Conservation (phyloP, 2,329 filamentous ascomycete species). For the Botrytis tulipae region DNA sequence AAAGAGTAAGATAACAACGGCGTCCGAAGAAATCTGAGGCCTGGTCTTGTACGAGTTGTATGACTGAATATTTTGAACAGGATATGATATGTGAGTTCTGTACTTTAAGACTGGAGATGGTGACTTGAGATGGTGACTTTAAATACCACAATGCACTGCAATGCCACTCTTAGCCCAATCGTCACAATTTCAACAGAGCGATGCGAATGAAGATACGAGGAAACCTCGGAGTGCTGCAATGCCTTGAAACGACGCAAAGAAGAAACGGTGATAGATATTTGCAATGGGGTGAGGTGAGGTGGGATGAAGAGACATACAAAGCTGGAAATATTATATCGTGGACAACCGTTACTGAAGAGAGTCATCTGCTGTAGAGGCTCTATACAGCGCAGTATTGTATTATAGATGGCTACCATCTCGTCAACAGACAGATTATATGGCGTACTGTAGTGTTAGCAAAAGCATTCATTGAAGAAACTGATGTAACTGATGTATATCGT, state of each 20-base stretch:
- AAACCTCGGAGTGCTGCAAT: background rate
- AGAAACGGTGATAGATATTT: background rate
- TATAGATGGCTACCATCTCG: background rate
- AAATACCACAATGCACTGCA: background rate
- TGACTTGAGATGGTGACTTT: background rate
- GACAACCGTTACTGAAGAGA: background rate
- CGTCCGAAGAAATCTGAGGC: background rate
- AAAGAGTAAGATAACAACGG: background rate
- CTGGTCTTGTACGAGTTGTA: background rate
- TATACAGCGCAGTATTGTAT: background rate
- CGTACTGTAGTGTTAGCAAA: background rate
- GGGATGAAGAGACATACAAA: background rate
- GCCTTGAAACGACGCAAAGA: background rate
- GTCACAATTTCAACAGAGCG: no score
- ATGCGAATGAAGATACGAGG: no score
- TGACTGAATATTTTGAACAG: background rate
- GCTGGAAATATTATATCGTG: background rate
- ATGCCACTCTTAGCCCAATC: background rate
- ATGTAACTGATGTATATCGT: background rate
- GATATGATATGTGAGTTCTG: background rate
- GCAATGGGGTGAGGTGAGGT: background rate
- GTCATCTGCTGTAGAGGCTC: background rate
- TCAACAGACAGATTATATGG: background rate
- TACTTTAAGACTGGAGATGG: background rate
- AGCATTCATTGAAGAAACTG: background rate